These are phyloP conservation scores for Phytophthora pini DNA, from an alignment of 352 stramenopile species.

Conservation along the genomic window DNA sequence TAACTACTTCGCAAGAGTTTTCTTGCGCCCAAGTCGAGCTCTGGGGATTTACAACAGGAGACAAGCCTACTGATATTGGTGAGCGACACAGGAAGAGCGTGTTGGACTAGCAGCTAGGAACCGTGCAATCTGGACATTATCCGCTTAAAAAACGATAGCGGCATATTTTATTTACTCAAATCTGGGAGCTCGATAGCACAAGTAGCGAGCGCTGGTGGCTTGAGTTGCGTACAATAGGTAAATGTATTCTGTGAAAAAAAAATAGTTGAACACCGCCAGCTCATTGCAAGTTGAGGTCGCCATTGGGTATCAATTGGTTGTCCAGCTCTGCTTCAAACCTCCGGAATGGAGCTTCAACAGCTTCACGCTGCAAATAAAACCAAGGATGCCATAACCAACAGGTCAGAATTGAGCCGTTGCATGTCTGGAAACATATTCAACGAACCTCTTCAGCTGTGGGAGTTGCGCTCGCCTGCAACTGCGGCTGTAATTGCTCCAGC, in stretches of 20 bases:
- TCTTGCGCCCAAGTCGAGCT: slow-evolving; percentile 82
- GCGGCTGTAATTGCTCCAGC: slow-evolving; percentile 50
- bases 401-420: slow-evolving; percentile 7
- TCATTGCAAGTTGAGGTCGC: slow-evolving; percentile 32
- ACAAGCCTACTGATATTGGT: slow-evolving; percentile 45
- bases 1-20: slow-evolving; percentile 85
- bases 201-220: background rate
- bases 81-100: slow-evolving; percentile 69
- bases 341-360: slow-evolving; percentile 40
- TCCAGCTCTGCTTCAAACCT: slow-evolving; percentile 42
- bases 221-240: slow-evolving; percentile 1
- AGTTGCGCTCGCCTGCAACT: slow-evolving; percentile 51
- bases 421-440: background rate
- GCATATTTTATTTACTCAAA: slow-evolving; percentile 45
- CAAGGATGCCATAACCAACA: background rate
- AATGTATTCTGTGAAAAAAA: slow-evolving; percentile 20
- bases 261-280: background rate
- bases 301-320: slow-evolving; percentile 32
- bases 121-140: too few relatives aligned
- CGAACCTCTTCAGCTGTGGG: slow-evolving; percentile 41
- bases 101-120: slow-evolving; percentile 57
- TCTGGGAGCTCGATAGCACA: slow-evolving; percentile 20
- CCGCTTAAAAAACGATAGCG: slow-evolving; percentile 4
- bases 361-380: slow-evolving; percentile 36
- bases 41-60: slow-evolving; percentile 82